phyloP scores from a whole-genome alignment of 1,284 basidiomycete genomes.

The Irpex sp. region DNA sequence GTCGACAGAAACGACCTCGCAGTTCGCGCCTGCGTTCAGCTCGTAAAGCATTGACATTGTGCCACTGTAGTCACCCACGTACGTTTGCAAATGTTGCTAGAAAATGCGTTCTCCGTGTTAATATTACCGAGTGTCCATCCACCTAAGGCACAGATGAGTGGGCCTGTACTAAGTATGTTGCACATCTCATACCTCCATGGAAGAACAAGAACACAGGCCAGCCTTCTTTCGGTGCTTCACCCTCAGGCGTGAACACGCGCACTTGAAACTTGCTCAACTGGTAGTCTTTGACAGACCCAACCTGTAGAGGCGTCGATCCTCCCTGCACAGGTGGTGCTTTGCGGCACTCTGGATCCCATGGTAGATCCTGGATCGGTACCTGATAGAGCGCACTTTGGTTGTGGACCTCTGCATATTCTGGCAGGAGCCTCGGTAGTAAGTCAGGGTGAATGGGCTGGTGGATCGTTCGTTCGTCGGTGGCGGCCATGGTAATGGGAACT shows the following conservation, averaged over 20 bases:
- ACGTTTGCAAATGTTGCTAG: conserved; percentile 57
- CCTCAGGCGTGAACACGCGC: conserved; percentile 57
- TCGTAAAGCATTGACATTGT: neutral
- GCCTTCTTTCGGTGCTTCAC: conserved; percentile 40
- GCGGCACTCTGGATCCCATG: conserved; percentile 58
- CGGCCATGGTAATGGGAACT: conserved; percentile 20
- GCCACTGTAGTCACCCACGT: conserved; percentile 5
- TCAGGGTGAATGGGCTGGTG: conserved; percentile 57
- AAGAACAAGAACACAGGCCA: conserved; percentile 64
- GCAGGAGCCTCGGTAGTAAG: conserved; percentile 50
- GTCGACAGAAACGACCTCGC: conserved; percentile 62
- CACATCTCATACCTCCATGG: conserved; percentile 46
- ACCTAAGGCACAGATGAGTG: conserved; percentile 33
- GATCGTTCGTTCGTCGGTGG: conserved; percentile 15
- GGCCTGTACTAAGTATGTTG: neutral
- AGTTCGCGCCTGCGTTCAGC: conserved; percentile 39
- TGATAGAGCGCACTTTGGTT: conserved; percentile 42
- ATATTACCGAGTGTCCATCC: conserved; percentile 72
- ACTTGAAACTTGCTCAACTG: conserved; percentile 43
- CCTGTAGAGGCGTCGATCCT: conserved; percentile 46
- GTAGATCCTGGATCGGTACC: conserved; percentile 48
- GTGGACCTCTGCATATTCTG: conserved; percentile 63
- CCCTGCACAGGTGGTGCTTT: conserved; percentile 53
- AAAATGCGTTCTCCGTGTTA: conserved; percentile 53
- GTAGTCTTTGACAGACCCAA: conserved; percentile 50